Conservation (phyloP, 345 rosid genomes). For the Draba incana region DNA sequence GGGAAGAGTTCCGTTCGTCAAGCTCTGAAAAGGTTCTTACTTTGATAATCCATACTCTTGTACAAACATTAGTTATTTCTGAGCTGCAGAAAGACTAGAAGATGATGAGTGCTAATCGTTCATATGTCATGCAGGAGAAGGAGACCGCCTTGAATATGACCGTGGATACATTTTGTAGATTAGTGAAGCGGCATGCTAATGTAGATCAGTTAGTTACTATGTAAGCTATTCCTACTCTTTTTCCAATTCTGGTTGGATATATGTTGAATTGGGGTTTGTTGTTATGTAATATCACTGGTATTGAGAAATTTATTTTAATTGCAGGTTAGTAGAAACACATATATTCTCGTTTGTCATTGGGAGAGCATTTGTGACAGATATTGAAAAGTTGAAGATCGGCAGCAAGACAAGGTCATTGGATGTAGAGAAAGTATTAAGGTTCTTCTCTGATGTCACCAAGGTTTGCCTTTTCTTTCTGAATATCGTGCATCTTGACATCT, state of each 20-base stretch:
- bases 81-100: constrained; percentile 8
- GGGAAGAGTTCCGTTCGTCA: constrained; percentile 99
- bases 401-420: constrained; percentile 89
- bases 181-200: constrained; percentile 93
- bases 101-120: constrained; percentile 36
- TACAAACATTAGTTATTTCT: neutral
- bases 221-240: constrained; percentile 51
- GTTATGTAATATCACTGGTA: neutral
- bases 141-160: constrained; percentile 93
- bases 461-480: constrained; percentile 50
- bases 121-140: constrained; percentile 81
- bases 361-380: constrained; percentile 98
- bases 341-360: constrained; percentile 98
- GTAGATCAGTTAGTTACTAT: constrained; percentile 93
- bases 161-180: constrained; percentile 95
- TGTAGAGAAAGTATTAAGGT: constrained; percentile 62
- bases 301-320: constrained; percentile 43
- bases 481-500: constrained; percentile 17
- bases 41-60: constrained; percentile 10
- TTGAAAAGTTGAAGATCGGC: constrained; percentile 94
- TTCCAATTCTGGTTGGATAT: constrained; percentile 26
- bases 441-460: constrained; percentile 83
- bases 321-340: constrained; percentile 99
- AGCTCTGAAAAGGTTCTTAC: constrained; percentile 83
- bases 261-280: constrained; percentile 22